Evolutionary conservation across 2,329 filamentous ascomycete species (phyloP).

Genomic region (Beauveria sp.): DNA sequence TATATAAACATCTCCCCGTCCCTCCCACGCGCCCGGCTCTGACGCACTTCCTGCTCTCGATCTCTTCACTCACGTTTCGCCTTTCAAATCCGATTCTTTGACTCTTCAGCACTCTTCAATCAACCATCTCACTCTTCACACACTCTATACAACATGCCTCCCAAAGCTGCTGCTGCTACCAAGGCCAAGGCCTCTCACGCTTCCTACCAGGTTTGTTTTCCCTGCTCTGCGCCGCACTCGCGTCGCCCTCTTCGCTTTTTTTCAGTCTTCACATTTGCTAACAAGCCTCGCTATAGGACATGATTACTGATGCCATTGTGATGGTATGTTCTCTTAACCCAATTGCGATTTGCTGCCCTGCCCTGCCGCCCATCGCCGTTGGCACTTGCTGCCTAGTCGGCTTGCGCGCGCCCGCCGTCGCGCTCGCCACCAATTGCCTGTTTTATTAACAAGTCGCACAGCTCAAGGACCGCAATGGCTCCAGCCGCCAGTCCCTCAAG

Average conservation of each 20-base stretch:
- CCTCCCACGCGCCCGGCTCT: constrained; percentile 46
- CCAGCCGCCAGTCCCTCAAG: constrained; percentile 54
- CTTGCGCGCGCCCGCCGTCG: neutral
- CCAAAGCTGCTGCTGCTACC: constrained; percentile 36
- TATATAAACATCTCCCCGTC: constrained; percentile 51
- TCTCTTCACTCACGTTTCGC: constrained; percentile 16
- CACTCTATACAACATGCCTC: constrained; percentile 42
- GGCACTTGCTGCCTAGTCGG: constrained; percentile 7
- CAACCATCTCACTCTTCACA: constrained; percentile 12
- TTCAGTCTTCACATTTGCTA: neutral
- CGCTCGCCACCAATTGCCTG: constrained; percentile 7
- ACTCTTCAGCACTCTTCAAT: constrained; percentile 9
- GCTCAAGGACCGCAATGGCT: constrained; percentile 57
- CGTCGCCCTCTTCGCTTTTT: constrained; percentile 12
- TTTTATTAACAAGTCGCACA: constrained; percentile 29
- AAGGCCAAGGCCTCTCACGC: constrained; percentile 46
- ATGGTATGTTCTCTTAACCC: constrained; percentile 38
- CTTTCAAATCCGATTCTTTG: constrained; percentile 16
- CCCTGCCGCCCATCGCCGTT: constrained; percentile 15
- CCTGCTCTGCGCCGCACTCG: neutral
- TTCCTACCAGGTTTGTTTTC: constrained; percentile 49
- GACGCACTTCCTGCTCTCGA: constrained; percentile 33
- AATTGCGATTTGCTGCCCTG: constrained; percentile 14
- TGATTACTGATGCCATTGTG: constrained; percentile 56
- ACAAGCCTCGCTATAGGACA: constrained; percentile 42